Conservation (phyloP, 2,329 filamentous ascomycete genomes). For the Penicillium sp. region DNA sequence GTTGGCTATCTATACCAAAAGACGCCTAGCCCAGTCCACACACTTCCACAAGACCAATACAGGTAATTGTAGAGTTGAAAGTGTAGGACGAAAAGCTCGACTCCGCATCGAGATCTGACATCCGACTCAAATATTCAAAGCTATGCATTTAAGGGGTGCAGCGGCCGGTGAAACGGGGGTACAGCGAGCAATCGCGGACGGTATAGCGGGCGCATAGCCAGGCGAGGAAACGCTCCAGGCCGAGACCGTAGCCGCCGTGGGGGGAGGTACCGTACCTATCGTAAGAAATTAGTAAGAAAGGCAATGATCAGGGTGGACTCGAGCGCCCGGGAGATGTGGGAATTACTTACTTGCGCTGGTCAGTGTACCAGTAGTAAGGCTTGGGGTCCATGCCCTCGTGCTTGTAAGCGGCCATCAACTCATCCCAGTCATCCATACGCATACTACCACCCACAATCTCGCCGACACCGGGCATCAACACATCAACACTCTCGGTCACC, state of each 20-base stretch:
- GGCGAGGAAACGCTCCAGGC: conserved; percentile 78
- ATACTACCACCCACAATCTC: conserved; percentile 97
- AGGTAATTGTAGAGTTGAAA: background rate
- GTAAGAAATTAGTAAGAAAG: conserved; percentile 4
- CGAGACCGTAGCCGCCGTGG: conserved; percentile 91
- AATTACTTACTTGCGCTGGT: conserved; percentile 82
- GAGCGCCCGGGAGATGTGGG: too few species aligned
- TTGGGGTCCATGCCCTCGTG: conserved; percentile 81
- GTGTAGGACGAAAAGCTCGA: background rate
- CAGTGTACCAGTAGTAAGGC: conserved; percentile 98
- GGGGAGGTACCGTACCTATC: conserved; percentile 83
- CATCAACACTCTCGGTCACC: conserved; percentile 91
- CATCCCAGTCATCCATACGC: conserved; percentile 91
- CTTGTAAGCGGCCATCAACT: conserved; percentile 85
- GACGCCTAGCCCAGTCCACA: background rate
- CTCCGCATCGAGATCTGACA: background rate
- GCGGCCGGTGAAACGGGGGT: conserved; percentile 55
- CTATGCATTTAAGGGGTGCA: conserved; percentile 50
- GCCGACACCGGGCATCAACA: conserved; percentile 87
- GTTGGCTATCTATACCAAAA: background rate
- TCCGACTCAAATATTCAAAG: background rate
- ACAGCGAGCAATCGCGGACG: conserved; percentile 61
- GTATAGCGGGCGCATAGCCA: conserved; percentile 70
- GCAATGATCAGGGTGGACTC: background rate
- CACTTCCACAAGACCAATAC: background rate